Evolutionary conservation across 1,139 yeast species (phyloP), one percentile per base, ranked within the genome.

Genomic region (Lodderomyces parapsilosis): DNA sequence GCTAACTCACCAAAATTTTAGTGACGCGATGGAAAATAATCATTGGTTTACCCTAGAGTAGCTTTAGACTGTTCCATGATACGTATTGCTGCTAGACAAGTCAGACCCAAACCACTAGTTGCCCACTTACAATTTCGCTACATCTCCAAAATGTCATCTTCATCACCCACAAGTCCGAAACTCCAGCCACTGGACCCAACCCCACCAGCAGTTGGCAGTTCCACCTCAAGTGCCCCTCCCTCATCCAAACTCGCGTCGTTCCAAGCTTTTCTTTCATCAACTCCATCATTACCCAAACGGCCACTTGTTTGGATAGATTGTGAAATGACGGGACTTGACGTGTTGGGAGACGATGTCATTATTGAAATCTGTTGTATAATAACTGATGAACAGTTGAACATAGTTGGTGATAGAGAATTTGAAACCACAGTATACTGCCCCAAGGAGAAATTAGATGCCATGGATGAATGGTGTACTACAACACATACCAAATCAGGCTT

Each of bases 331-430:
- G 99, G 99, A 0, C 68, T 94, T 39, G 86, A 93, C 54, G 81
- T 83, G 19, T 62, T 69, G 44, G 74, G 74, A 5, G 95, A 89
- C 56, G 69, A 66, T 45, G 80, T 76, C 45, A 91, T 94, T 53
- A 87, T 94, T 50, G 99, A 94, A 63, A 82, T 94, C 25, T 90
- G 98, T 60, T 90, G 97, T 60, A 68, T 91, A 31, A 71, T 94
- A 40, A 93, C 99, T 1, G 96, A 93, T 57, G 89, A 86, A 7
- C 65, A 87, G 46, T 71, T 93, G 50, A 78, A 86, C 43, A 54
- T 86, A 2, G 65, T 90, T 2, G 95, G 86, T 46, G 37, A 31
- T n/a, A 5, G n/a, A 4, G 74, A 71, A 20, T 60, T 63, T 2
- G 96, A 91, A 57, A 80, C 90, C 18, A 90, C 90, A 1, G 74